A percentile compares a stretch with the other conserved stretches of the same genome.
These are phyloP conservation scores for Penicillium sp. DNA, from an alignment of 2,329 filamentous ascomycete species.

Conservation along the genomic window DNA sequence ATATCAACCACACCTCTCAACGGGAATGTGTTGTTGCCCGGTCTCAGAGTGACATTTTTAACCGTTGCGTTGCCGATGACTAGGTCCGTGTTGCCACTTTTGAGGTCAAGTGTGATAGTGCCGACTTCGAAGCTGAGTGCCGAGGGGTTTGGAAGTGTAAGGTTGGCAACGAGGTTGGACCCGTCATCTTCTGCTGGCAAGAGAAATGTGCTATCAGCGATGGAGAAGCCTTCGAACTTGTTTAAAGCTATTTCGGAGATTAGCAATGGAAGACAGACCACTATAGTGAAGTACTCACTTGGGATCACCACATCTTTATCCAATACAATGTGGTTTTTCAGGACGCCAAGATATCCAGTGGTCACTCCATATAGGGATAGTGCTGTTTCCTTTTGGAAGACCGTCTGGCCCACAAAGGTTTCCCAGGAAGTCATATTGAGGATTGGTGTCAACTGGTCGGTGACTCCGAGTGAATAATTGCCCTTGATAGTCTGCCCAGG, in stretches of 20 bases:
- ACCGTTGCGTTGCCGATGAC: conserved; percentile 17
- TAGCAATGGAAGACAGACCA: background rate
- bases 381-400: conserved; percentile 13
- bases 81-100: conserved; percentile 11
- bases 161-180: conserved; percentile 18
- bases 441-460: conserved; percentile 8
- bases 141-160: conserved; percentile 18
- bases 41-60: conserved; percentile 12
- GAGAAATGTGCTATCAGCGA: conserved; percentile 16
- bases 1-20: conserved; percentile 16
- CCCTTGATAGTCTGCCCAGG: conserved; percentile 18
- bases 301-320: conserved; percentile 14
- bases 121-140: conserved; percentile 18
- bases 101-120: conserved; percentile 16
- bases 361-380: conserved; percentile 12
- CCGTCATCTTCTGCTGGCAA: conserved; percentile 16
- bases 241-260: conserved; percentile 13
- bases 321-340: conserved; percentile 17
- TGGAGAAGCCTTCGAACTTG: conserved; percentile 15
- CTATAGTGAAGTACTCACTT: conserved; percentile 1
- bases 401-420: conserved; percentile 12
- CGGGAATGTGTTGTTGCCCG: conserved; percentile 18
- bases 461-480: conserved; percentile 14
- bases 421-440: conserved; percentile 14
- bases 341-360: conserved; percentile 14